Conservation (phyloP, 2,329 filamentous ascomycete genomes). For the Huntiella savannae region DNA sequence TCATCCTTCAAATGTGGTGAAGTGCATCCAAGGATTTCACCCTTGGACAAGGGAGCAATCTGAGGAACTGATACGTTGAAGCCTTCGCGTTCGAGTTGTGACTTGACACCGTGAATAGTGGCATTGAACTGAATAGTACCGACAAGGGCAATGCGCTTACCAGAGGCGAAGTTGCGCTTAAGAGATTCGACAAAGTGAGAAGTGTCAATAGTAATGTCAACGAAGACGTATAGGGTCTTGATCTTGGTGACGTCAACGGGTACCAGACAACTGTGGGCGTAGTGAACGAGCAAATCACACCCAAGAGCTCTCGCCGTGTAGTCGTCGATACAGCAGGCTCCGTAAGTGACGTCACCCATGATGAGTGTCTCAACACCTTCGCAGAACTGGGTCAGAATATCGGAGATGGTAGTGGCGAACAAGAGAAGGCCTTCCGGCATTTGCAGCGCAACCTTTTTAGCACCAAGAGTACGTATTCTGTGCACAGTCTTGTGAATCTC, state of each 20-base stretch:
- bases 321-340: slow-evolving; percentile 96
- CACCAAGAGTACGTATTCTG: slow-evolving; percentile 60
- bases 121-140: slow-evolving; percentile 98
- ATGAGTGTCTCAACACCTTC: slow-evolving; percentile 81
- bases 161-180: slow-evolving; percentile 67
- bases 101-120: slow-evolving; percentile 71
- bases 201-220: slow-evolving; percentile 91
- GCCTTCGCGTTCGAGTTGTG: slow-evolving; percentile 61
- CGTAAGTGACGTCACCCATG: slow-evolving; percentile 98
- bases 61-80: slow-evolving; percentile 79
- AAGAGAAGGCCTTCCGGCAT: slow-evolving; percentile 90
- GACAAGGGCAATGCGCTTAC: slow-evolving; percentile 79
- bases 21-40: slow-evolving; percentile 94
- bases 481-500: slow-evolving; percentile 98
- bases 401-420: slow-evolving; percentile 93
- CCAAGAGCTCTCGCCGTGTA: slow-evolving; percentile 88
- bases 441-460: slow-evolving; percentile 79
- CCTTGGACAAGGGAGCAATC: slow-evolving; percentile 79
- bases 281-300: slow-evolving; percentile 88
- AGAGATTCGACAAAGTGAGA: slow-evolving; percentile 71
- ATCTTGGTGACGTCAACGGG: slow-evolving; percentile 94
- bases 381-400: slow-evolving; percentile 89
- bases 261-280: slow-evolving; percentile 90
- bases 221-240: slow-evolving; percentile 93
- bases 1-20: slow-evolving; percentile 49